Conservation (phyloP, 805 yeast genomes). For the Wickerhamiella hasegawae region DNA sequence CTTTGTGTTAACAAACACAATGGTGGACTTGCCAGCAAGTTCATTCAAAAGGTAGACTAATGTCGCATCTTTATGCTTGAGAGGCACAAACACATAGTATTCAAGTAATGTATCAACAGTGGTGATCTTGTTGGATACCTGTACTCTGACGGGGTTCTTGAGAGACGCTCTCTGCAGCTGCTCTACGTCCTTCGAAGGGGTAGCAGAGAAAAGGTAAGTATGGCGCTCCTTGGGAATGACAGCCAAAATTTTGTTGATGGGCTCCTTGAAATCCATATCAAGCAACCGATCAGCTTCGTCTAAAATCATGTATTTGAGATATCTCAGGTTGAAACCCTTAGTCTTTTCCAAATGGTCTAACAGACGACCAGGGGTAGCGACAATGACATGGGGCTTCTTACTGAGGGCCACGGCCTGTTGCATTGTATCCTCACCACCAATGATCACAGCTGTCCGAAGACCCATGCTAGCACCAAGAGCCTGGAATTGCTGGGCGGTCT, state of each 20-base stretch:
- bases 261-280: constrained; percentile 95
- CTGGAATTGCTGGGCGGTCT: constrained; percentile 83
- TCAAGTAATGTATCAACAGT: constrained; percentile 92
- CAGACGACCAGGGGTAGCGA: constrained; percentile 83
- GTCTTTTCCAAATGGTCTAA: constrained; percentile 91
- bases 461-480: constrained; percentile 90
- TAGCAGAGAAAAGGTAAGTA: constrained; percentile 85
- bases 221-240: constrained; percentile 68
- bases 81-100: constrained; percentile 77
- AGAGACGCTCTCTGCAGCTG: constrained; percentile 88
- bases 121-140: constrained; percentile 75
- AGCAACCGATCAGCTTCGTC: constrained; percentile 94
- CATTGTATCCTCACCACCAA: constrained; percentile 98
- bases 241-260: constrained; percentile 67
- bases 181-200: constrained; percentile 90
- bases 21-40: constrained; percentile 66
- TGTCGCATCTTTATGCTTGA: constrained; percentile 81
- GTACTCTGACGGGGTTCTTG: constrained; percentile 74
- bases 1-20: constrained; percentile 85
- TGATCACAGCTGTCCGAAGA: constrained; percentile 70
- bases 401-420: constrained; percentile 88
- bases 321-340: constrained; percentile 69
- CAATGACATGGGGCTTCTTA: constrained; percentile 86
- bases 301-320: constrained; percentile 70
- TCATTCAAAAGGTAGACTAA: constrained; percentile 73